phyloP scores from a whole-genome alignment of 345 rosid species.

The Rhodomyrtus tomentosa region DNA sequence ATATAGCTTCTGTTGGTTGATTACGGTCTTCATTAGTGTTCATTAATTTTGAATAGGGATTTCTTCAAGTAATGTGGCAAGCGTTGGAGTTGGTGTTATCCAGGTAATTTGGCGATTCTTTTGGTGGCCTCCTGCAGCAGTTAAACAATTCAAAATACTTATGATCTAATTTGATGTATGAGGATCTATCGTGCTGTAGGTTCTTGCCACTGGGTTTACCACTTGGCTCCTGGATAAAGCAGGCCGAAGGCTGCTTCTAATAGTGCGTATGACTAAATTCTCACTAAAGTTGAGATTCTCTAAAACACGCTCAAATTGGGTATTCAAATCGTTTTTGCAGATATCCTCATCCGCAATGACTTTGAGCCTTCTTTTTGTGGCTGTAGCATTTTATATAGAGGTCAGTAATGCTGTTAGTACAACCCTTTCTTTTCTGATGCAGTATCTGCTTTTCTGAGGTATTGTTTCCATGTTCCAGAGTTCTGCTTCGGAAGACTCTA shows the following conservation, averaged over 20 bases:
- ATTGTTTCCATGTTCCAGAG: slow-evolving; percentile 27
- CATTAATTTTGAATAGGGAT: slow-evolving; percentile 36
- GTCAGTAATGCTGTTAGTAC: slow-evolving; percentile 14
- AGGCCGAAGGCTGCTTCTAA: slow-evolving; percentile 85
- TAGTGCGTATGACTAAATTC: slow-evolving; percentile 31
- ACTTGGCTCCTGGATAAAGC: slow-evolving; percentile 82
- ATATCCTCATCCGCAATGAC: slow-evolving; percentile 75
- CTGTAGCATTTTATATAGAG: slow-evolving; percentile 61
- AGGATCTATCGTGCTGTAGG: slow-evolving; percentile 27
- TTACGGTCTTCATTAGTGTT: background rate
- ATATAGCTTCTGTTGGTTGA: background rate
- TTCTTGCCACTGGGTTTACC: slow-evolving; percentile 64
- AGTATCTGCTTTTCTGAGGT: background rate
- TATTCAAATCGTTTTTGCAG: slow-evolving; percentile 19
- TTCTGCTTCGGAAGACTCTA: slow-evolving; percentile 38
- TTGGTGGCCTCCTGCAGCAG: background rate
- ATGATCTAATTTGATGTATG: background rate
- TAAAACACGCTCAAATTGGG: background rate
- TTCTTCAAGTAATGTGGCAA: slow-evolving; percentile 57
- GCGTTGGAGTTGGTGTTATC: slow-evolving; percentile 64
- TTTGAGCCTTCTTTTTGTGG: slow-evolving; percentile 53
- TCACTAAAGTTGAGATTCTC: background rate
- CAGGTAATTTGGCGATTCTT: slow-evolving; percentile 42
- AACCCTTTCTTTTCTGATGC: background rate
- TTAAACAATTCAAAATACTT: background rate